Percentiles rank a stretch among this genome's conserved stretches.
These are phyloP conservation scores for Plasmodium vinckei DNA, from an alignment of 169 alveolate genomes.

Conservation along the genomic window DNA sequence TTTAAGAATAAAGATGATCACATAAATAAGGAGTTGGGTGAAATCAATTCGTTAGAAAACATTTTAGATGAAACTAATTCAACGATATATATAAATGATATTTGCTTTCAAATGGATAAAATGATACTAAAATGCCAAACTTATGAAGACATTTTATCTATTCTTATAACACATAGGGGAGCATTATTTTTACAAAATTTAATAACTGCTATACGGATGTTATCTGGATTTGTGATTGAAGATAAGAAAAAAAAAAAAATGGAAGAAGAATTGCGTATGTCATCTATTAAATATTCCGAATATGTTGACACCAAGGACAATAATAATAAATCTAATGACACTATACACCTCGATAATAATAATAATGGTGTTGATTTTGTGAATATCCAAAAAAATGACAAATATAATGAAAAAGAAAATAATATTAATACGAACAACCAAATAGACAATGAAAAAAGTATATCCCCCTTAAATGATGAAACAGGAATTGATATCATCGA, in stretches of 20 bases:
- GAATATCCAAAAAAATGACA: conserved; percentile 26
- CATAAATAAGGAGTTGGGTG: neutral
- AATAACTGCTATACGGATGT: conserved; percentile 82
- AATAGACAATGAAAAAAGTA: neutral
- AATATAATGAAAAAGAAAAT: neutral
- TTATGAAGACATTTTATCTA: conserved; percentile 80
- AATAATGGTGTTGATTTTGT: neutral
- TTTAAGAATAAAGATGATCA: neutral
- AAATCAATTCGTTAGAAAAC: conserved; percentile 44
- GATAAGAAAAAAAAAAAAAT: conserved; percentile 36
- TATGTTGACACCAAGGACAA: neutral
- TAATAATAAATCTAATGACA: neutral
- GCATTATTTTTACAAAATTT: conserved; percentile 84
- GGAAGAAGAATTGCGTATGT: conserved; percentile 77
- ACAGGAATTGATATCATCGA: conserved; percentile 67
- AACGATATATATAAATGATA: conserved; percentile 79
- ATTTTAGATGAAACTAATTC: conserved; percentile 72
- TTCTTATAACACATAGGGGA: conserved; percentile 86
- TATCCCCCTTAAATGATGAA: neutral
- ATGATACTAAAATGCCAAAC: conserved; percentile 77
- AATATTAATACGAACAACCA: neutral
- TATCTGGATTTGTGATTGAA: conserved; percentile 79
- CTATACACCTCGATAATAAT: neutral
- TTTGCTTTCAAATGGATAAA: conserved; percentile 85
- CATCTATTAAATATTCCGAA: conserved; percentile 59